These are phyloP conservation scores for Podospora appendiculata DNA, from an alignment of 495 filamentous ascomycete genomes.

Conservation along the genomic window DNA sequence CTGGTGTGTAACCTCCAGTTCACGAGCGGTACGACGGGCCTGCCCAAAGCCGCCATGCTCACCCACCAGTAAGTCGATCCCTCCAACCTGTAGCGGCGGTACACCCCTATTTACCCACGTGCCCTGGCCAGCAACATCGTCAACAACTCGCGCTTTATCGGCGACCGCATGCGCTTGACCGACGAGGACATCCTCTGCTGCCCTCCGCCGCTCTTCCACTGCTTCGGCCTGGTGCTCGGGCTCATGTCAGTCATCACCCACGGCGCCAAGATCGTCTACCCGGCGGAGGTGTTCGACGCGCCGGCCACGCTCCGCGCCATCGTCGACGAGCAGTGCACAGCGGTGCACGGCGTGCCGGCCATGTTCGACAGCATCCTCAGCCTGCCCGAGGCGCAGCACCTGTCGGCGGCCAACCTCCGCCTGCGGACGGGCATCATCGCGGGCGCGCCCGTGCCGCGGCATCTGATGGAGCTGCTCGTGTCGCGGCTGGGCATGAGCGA, in stretches of 20 bases:
- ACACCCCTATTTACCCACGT: no score
- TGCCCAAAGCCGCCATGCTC: constrained; percentile 68
- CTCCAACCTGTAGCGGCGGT: no score
- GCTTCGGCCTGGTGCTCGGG: constrained; percentile 66
- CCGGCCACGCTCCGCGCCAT: constrained; percentile 51
- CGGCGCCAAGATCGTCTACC: constrained; percentile 59
- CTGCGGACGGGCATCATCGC: constrained; percentile 66
- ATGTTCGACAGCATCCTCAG: constrained; percentile 62
- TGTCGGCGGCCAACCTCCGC: constrained; percentile 32
- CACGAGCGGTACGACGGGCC: constrained; percentile 63
- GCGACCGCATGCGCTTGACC: constrained; percentile 57
- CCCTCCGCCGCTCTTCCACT: constrained; percentile 65
- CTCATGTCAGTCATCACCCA: constrained; percentile 60
- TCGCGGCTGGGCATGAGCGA: constrained; percentile 56
- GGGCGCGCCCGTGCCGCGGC: constrained; percentile 56
- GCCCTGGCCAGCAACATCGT: constrained; percentile 47
- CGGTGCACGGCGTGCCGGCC: constrained; percentile 62
- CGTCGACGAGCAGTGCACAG: constrained; percentile 57
- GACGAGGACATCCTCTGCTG: constrained; percentile 59
- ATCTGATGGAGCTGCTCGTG: constrained; percentile 56
- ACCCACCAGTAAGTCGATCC: constrained; percentile 51
- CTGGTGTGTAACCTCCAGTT: constrained; percentile 66
- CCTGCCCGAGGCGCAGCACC: constrained; percentile 40
- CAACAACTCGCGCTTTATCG: constrained; percentile 64
- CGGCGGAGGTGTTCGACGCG: constrained; percentile 56